Evolutionary conservation across 2,329 filamentous ascomycete genomes (phyloP), one percentile per base, ranked within the genome.

Genomic region (Capronia epimyces): DNA sequence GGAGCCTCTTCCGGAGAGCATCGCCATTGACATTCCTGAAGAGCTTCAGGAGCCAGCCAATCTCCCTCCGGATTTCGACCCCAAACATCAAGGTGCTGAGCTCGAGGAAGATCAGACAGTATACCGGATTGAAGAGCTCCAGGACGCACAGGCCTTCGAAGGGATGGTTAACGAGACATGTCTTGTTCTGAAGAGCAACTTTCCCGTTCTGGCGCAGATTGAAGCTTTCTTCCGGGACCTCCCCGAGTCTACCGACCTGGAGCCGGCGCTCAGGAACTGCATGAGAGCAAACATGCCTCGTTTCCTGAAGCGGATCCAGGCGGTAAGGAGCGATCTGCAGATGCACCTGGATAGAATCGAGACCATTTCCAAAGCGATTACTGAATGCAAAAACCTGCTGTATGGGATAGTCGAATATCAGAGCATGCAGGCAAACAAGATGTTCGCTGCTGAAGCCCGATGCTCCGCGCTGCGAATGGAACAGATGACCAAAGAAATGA

Each of bases 91-190:
- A 18, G 18, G 8, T 13, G 31, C 20, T 22, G 24, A 42, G 20
- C 21, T 32, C n/a, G 45, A 45, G 3, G 46, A 53, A 9, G 37
- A 52, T n/a, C 27, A 49, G 20, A 20, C 55, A 21, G 49, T 46
- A 20, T 67, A 65, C 29, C 50, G 24, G 2, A 53, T 60, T 1
- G 45, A 55, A 18, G 57, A 70, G 36, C 62, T 70, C 10, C 68
- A 67, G 50, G 57, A 59, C 10, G 48, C 73, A 12, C 71, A 73
- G 44, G 60, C 54, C 34, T 64, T 65, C 34, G 65, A 71, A 52
- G 71, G 74, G 12, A 64, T 64, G 39, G 60, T 61, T 4, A 69
- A 69, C 24, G 67, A 71, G 43, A 58, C 63, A 0, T 41, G 64
- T 1, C 56, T 68, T 0, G 58, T 68, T 0, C 48, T 73, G 0